Base-by-base conservation (phyloP, 768 basidiomycete species). In the Russula dissimulans region DNA sequence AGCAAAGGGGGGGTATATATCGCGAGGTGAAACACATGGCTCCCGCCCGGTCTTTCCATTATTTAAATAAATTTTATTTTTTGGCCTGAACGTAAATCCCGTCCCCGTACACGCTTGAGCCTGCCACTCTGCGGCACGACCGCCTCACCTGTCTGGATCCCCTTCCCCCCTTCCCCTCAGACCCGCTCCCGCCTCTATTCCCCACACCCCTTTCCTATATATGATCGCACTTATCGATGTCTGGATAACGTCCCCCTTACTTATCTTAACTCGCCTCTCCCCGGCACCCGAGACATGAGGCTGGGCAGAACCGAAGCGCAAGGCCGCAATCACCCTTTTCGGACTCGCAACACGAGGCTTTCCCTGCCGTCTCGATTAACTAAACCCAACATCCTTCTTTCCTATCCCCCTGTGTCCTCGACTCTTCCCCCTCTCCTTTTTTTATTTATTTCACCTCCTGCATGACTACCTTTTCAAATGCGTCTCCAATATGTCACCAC, bases 21-120 rank as follows among this genome's bases (percentile, higher is more conserved):
- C 65, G 62, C 60, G 66, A 68, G 22, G 71, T 67, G 66, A 69
- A 71, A 73, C 72, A 70, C 70, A 71, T 72, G 71, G 69, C 59
- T 31, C 57, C 43, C 32, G 42, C 41, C 29, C 39, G 56, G 47
- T 49, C 39, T 10, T 17, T 17, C 11, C 39, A 36, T 32, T 47
- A 22, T 36, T 47, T 55, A 44, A 45, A 54, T 52, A 15, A 47
- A 32, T 32, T 11, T 60, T 63, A 52, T 53, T 55, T 17, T 39
- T 55, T 15, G 17, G 34, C 11, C 15, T 41, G 51, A 60, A 60
- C 54, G 59, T 60, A 55, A 60, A 55, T 60, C 59, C 59, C 59
- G 54, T 50, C 59, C 57, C 5, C 34, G 34, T 10, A 26, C 34
- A 51, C 49, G 56, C 56, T 50, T 58, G 22, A 43, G 11, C 57